Base-by-base conservation (phyloP, 1,284 basidiomycete genomes). In the Rugosomyces carneus region DNA sequence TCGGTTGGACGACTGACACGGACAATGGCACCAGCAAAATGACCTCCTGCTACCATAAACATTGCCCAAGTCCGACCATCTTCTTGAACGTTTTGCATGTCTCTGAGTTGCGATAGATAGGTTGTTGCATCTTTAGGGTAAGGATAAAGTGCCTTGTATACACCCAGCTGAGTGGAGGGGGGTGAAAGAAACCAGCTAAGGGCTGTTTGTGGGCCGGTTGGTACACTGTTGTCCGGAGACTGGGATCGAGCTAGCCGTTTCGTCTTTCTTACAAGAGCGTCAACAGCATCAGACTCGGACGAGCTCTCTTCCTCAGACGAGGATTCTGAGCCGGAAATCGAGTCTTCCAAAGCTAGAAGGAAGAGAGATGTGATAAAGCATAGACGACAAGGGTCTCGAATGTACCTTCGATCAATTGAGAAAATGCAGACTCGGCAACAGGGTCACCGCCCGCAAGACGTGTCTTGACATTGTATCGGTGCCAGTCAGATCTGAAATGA, bases 401-500 rank as follows among this genome's bases (percentile, higher is more conserved):
- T n/a, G 27, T 23, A 91, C 93, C 82, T 58, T 92, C 90, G 3
- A 94, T 73, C 37, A 95, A 72, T 45, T 80, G 75, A 21, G 79
- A 69, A 59, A 94, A 97, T 27, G 83, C 76, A 19, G 74, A 60
- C 56, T 91, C 89, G 0, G 77, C 69, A 11, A 92, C 80, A 13
- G 81, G 63, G 23, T 69, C 72, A 29, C 76, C 74, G 13, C 82
- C 80, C 44, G 69, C 69, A 27, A 93, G 67, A 47, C 81, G 83
- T 39, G 80, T 75, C 66, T 95, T 96, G 51, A 94, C 89, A 61
- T 99, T 99, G 69, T 96, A 98, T 44, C 93, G 78, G 74, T 99
- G 95, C 95, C 95, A 98, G 65, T 98, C 94, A 21, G 90, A 91
- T 57, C 86, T 84, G 63, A 92, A 97, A 65, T 99, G 95, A 0